Percentiles rank a stretch among this genome's conserved stretches.
These are phyloP conservation scores for Chloris gayana DNA, from an alignment of 176 grass and related monocot genomes.

Conservation along the genomic window DNA sequence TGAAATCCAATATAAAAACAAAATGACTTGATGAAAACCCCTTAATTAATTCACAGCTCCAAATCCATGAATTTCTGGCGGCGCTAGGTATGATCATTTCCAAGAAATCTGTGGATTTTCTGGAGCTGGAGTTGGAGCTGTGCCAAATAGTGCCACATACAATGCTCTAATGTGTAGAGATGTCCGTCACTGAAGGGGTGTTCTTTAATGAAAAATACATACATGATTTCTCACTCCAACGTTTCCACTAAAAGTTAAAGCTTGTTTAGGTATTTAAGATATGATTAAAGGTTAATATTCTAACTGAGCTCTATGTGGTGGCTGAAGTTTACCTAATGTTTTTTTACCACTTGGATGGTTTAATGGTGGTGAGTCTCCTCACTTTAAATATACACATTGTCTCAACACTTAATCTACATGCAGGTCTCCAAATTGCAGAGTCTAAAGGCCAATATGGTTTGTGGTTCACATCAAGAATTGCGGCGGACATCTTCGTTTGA, in stretches of 20 bases:
- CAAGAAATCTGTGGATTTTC: no score
- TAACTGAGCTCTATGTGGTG: background rate
- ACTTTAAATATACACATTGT: background rate
- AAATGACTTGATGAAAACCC: no score
- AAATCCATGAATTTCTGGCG: no score
- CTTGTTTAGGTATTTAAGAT: background rate
- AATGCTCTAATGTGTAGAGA: background rate
- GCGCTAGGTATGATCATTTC: background rate
- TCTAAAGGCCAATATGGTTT: slow-evolving; percentile 97
- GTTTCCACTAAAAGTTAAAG: background rate
- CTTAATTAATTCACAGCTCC: no score
- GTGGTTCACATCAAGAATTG: slow-evolving; percentile 84
- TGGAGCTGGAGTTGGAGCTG: no score
- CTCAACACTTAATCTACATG: slow-evolving; percentile 36
- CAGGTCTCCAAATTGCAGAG: slow-evolving; percentile 94
- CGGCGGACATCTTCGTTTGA: slow-evolving; percentile 81
- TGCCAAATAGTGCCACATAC: background rate
- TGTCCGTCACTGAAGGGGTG: background rate
- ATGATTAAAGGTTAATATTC: background rate
- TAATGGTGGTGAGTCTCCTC: slow-evolving; percentile 10
- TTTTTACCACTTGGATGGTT: background rate
- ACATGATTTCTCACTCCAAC: background rate
- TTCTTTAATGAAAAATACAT: background rate
- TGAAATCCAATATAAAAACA: no score
- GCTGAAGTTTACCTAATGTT: no score